Percentiles rank a stretch among this genome's conserved stretches.
Evolutionary conservation across 257 asterid genomes (phyloP).

Genomic region (Paulownia fortunei): DNA sequence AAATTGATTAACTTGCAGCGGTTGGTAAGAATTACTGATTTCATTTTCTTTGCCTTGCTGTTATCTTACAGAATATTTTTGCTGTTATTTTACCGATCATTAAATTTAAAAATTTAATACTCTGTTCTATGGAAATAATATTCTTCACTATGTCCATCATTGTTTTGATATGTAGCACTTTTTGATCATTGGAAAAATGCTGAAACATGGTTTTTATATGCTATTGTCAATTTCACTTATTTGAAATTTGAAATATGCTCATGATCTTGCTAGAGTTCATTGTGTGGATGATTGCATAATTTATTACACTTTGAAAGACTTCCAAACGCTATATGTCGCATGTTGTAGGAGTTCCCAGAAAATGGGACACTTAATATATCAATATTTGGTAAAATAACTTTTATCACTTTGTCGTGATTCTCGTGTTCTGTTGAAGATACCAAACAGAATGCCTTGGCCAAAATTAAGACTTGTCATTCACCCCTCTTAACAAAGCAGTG

Average conservation of each 20-base stretch:
- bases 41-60: not conserved
- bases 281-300: not conserved
- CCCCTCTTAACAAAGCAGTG: not conserved
- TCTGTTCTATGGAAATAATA: not conserved
- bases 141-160: not conserved
- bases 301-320: not conserved
- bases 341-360: not conserved
- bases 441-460: not conserved
- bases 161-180: constrained; percentile 2
- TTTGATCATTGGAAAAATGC: not conserved
- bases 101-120: not conserved
- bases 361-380: not conserved
- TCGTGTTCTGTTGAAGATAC: not conserved
- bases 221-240: not conserved
- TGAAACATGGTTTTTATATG: not conserved
- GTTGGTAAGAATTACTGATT: constrained; percentile 63
- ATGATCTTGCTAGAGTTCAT: not conserved
- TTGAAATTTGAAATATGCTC: not conserved
- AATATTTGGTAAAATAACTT: no score
- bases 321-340: not conserved
- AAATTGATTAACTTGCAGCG: constrained; percentile 90
- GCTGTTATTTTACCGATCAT: not conserved
- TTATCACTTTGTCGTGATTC: not conserved
- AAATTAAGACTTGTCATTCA: no score
- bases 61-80: constrained; percentile 2